Percentiles rank a stretch among this genome's conserved stretches.
phyloP scores from a whole-genome alignment of 1,284 basidiomycete species.

The Austropuccinia psidii region DNA sequence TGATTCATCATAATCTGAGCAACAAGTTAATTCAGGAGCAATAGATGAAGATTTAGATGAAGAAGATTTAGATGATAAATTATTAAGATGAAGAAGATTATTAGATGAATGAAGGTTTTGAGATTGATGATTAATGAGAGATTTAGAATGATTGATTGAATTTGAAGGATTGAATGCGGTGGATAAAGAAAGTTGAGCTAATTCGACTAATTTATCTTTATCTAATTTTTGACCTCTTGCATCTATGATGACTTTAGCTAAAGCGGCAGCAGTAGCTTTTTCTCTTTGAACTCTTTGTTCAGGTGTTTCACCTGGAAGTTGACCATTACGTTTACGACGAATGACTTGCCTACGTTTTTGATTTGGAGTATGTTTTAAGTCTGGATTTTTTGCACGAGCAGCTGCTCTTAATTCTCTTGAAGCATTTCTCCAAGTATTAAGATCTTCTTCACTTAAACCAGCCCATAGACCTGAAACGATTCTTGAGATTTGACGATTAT shows the following conservation, averaged over 20 bases:
- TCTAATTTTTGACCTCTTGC: slow-evolving; percentile 21
- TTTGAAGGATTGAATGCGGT: background rate
- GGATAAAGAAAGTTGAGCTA: background rate
- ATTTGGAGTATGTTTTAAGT: slow-evolving; percentile 21
- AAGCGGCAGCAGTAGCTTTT: slow-evolving; percentile 20
- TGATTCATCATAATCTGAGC: slow-evolving; percentile 27
- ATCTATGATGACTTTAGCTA: slow-evolving; percentile 28
- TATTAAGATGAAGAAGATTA: background rate
- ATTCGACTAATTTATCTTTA: background rate
- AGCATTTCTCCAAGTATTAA: slow-evolving; percentile 20
- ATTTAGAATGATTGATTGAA: too few species aligned
- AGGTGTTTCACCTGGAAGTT: slow-evolving; percentile 37
- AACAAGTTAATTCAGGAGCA: background rate
- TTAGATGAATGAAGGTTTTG: too few species aligned
- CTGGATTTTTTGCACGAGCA: slow-evolving; percentile 23
- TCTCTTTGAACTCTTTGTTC: slow-evolving; percentile 27
- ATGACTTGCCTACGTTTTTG: slow-evolving; percentile 30
- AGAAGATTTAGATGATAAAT: background rate
- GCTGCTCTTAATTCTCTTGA: slow-evolving; percentile 32
- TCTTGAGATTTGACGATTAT: slow-evolving; percentile 57
- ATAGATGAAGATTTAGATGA: slow-evolving; percentile 9
- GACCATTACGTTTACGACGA: slow-evolving; percentile 13
- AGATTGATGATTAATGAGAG: too few species aligned
- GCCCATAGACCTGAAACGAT: slow-evolving; percentile 34
- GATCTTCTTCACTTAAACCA: slow-evolving; percentile 29